Evolutionary conservation across 176 grass and related monocot species (phyloP).

Genomic region (bread wheat (Triticum aestivum)): IWGSC_CS_RefSeq_v2.1 NC_057803.1:213949614-213950113

Average conservation of each 20-base stretch:
- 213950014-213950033: slow-evolving; percentile 95
- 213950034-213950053: slow-evolving; percentile 91
- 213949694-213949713: slow-evolving; percentile 61
- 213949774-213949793: slow-evolving; percentile 88
- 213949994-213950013: slow-evolving; percentile 84
- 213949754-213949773: slow-evolving; percentile 98
- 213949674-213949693: slow-evolving; percentile 75
- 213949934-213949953: background rate
- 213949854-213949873: slow-evolving; percentile 98
- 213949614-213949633: slow-evolving; percentile 64
- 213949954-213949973: slow-evolving; percentile 46
- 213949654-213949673: slow-evolving; percentile 78
- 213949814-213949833: slow-evolving; percentile 62
- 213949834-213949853: slow-evolving; percentile 94
- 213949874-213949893: slow-evolving; percentile 99
- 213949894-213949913: slow-evolving; percentile 70
- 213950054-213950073: slow-evolving; percentile 91
- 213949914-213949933: background rate
- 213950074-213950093: slow-evolving; percentile 97
- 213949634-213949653: slow-evolving; percentile 48
- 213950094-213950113: slow-evolving; percentile 90
- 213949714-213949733: slow-evolving; percentile 89
- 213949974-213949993: slow-evolving; percentile 71
- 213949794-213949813: slow-evolving; percentile 70
- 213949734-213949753: slow-evolving; percentile 95